A percentile compares a stretch with the other conserved stretches of the same genome.
These are phyloP conservation scores for Coffea eugenioides DNA, from an alignment of 257 asterid species.

Conservation along the genomic window DNA sequence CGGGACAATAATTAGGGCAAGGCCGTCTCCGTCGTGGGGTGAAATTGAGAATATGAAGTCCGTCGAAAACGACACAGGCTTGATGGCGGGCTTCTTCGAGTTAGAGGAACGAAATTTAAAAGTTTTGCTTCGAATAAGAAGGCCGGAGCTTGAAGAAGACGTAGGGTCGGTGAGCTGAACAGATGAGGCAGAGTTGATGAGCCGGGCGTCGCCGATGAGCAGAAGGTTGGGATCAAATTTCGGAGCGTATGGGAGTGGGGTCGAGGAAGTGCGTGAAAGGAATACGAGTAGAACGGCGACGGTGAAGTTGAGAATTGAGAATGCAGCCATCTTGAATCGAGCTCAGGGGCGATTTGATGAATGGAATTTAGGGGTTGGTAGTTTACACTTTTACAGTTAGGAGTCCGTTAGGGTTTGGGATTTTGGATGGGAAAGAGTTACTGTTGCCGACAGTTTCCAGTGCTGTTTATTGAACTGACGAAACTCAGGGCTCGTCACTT, in stretches of 20 bases:
- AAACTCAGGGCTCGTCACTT: no score
- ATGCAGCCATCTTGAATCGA: conserved; percentile 1
- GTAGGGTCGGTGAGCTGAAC: conserved; percentile 56
- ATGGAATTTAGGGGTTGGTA: neutral
- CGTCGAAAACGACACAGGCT: conserved; percentile 59
- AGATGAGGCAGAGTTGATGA: conserved; percentile 22
- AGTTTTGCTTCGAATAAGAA: conserved; percentile 53
- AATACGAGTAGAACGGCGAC: conserved; percentile 23
- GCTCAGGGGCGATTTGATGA: neutral
- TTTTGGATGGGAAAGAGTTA: neutral
- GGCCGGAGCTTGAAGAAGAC: conserved; percentile 58
- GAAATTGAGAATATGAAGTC: conserved; percentile 75
- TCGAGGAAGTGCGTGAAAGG: conserved; percentile 33
- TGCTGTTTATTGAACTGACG: no score
- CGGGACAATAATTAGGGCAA: conserved; percentile 59
- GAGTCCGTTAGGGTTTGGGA: neutral
- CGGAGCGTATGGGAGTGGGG: conserved; percentile 41
- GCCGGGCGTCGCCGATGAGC: conserved; percentile 62
- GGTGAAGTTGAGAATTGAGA: neutral
- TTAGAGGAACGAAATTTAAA: conserved; percentile 32
- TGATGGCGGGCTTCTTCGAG: conserved; percentile 14
- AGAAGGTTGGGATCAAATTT: conserved; percentile 45
- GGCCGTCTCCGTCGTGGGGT: conserved; percentile 54
- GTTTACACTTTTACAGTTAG: neutral
- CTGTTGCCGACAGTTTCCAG: no score